Conservation (phyloP, 768 basidiomycete genomes). For the Leccinum olivaceopallidum region DNA sequence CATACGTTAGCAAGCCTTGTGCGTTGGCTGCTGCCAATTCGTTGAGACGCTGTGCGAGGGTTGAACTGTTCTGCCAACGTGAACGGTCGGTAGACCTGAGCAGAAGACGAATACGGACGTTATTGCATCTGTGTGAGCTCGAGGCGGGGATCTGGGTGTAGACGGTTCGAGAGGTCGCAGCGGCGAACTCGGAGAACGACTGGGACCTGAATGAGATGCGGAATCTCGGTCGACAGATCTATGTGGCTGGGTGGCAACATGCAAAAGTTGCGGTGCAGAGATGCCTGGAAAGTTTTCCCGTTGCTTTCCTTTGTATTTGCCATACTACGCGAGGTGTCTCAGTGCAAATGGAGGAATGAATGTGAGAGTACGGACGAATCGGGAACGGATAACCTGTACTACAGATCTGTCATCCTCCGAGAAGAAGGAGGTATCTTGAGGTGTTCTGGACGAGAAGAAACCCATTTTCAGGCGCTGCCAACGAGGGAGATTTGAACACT, state of each 20-base stretch:
- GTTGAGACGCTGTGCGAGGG: constrained; percentile 77
- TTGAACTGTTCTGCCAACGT: constrained; percentile 46
- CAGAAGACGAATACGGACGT: constrained; percentile 45
- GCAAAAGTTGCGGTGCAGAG: constrained; percentile 34
- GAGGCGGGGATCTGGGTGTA: constrained; percentile 25
- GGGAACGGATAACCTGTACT: constrained; percentile 57
- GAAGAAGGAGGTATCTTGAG: constrained; percentile 17
- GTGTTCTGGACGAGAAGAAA: constrained; percentile 32
- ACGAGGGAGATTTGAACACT: background rate
- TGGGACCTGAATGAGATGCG: constrained; percentile 13
- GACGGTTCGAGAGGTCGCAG: constrained; percentile 25
- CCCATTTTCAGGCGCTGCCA: constrained; percentile 24
- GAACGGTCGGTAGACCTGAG: constrained; percentile 11
- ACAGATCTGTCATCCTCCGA: constrained; percentile 45
- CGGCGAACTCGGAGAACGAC: constrained; percentile 23
- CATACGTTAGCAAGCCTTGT: constrained; percentile 76
- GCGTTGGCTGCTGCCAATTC: constrained; percentile 80
- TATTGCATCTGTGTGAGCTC: constrained; percentile 46
- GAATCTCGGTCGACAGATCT: constrained; percentile 22
- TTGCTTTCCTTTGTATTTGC: constrained; percentile 59
- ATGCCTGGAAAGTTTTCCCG: constrained; percentile 41
- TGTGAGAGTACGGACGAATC: constrained; percentile 49
- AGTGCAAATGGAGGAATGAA: constrained; percentile 16
- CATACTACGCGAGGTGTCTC: constrained; percentile 41
- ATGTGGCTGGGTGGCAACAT: constrained; percentile 21